Evolutionary conservation across 2,329 filamentous ascomycete species (phyloP).

Genomic region (Fusarium hostae): DNA sequence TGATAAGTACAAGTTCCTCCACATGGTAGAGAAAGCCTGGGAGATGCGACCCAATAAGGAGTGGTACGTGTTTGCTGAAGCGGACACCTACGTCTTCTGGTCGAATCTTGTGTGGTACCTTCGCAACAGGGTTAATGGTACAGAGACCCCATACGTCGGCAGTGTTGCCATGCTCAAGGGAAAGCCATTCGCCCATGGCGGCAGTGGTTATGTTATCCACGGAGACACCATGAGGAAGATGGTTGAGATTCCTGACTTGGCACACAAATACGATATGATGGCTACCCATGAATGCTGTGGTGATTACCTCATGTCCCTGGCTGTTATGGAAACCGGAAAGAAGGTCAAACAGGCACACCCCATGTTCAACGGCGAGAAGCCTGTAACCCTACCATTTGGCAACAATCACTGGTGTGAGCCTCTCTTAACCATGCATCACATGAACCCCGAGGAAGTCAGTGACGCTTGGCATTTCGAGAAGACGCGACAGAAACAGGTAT

Average conservation of each 20-base stretch:
- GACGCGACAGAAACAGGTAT: constrained; percentile 56
- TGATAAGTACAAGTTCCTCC: constrained; percentile 71
- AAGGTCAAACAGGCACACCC: constrained; percentile 59
- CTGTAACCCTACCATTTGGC: constrained; percentile 60
- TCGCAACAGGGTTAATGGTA: constrained; percentile 54
- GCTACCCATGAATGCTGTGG: constrained; percentile 61
- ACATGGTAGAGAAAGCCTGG: constrained; percentile 67
- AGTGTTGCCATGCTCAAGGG: constrained; percentile 59
- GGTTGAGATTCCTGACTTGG: constrained; percentile 56
- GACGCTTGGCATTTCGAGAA: constrained; percentile 65
- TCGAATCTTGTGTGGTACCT: constrained; percentile 63
- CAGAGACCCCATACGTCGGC: constrained; percentile 61
- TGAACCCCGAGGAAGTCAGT: constrained; percentile 63
- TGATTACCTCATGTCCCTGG: constrained; percentile 62
- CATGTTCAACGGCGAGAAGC: constrained; percentile 67
- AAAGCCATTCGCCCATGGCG: constrained; percentile 65
- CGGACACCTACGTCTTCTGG: constrained; percentile 69
- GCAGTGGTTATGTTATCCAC: constrained; percentile 67
- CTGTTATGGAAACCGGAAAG: constrained; percentile 57
- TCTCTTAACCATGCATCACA: constrained; percentile 67
- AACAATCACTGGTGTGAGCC: constrained; percentile 66
- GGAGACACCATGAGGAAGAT: constrained; percentile 62
- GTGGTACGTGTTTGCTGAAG: constrained; percentile 71
- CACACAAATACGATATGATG: constrained; percentile 58
- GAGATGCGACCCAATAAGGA: constrained; percentile 62